Evolutionary conservation across 1,139 yeast genomes (phyloP).

Genomic region (Zygosaccharomyces sapae): DNA sequence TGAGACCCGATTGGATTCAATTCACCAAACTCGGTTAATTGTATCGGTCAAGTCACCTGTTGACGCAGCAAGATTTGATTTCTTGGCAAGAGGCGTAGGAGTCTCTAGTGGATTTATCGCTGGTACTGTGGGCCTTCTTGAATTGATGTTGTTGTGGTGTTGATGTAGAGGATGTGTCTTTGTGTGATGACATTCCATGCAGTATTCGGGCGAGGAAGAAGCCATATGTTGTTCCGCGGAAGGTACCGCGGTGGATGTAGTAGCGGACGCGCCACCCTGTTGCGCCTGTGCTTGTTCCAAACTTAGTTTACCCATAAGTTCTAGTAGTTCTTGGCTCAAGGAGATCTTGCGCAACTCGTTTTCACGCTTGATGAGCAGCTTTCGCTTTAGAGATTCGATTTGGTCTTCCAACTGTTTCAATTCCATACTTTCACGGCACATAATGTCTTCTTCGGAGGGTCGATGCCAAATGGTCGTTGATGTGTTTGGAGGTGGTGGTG

Average conservation of each 20-base stretch:
- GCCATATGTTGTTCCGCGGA: constrained; percentile 5
- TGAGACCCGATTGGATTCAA: no score
- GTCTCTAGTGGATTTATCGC: constrained; percentile 15
- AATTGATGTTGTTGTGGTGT: constrained; percentile 5
- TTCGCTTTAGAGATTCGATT: constrained; percentile 28
- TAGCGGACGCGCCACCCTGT: no score
- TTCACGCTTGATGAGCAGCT: constrained; percentile 28
- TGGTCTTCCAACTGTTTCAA: constrained; percentile 31
- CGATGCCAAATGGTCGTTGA: constrained; percentile 3
- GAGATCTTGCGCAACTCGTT: constrained; percentile 34
- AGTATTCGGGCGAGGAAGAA: constrained; percentile 9
- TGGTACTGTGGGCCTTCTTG: constrained; percentile 10
- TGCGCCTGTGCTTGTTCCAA: constrained; percentile 9
- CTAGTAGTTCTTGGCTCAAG: constrained; percentile 29
- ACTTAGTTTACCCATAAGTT: constrained; percentile 19
- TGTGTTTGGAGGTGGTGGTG: constrained; percentile 7
- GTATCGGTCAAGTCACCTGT: constrained; percentile 11
- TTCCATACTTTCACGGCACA: constrained; percentile 32
- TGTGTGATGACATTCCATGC: constrained; percentile 14
- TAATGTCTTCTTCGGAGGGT: constrained; percentile 32
- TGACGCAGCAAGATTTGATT: constrained; percentile 8
- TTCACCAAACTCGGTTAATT: constrained; percentile 15
- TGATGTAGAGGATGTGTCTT: background rate
- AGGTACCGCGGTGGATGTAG: background rate
- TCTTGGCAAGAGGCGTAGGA: constrained; percentile 15